Conservation (phyloP, 306 rosid species). For the Cajanus cajan region DNA sequence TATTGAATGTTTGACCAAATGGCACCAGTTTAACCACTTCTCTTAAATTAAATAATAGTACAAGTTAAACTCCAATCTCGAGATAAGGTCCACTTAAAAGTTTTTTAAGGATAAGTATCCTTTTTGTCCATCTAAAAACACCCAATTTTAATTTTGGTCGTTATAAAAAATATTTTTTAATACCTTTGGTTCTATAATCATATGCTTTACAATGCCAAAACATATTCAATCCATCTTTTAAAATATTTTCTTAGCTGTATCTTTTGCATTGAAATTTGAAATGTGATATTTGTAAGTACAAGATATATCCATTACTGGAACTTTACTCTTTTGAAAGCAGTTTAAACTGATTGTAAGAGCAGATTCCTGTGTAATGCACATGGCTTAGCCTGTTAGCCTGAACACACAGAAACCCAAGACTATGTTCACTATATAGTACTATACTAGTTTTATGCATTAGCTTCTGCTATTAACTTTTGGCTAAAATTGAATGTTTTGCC, state of each 20-base stretch:
- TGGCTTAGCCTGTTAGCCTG: conserved; percentile 10
- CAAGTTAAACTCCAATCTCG: not conserved
- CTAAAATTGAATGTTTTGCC: conserved; percentile 30
- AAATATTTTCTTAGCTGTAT: not conserved
- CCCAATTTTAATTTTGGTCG: too few relatives aligned
- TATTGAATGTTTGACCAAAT: not conserved
- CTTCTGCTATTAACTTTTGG: conserved; percentile 10
- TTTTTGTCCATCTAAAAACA: too few relatives aligned
- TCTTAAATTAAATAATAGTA: not conserved
- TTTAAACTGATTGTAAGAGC: conserved; percentile 5
- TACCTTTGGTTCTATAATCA: too few relatives aligned
- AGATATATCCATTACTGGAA: not conserved
- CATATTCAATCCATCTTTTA: not conserved
- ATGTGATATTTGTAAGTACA: not conserved
- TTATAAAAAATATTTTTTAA: too few relatives aligned
- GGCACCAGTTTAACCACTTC: not conserved
- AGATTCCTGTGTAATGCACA: conserved; percentile 9
- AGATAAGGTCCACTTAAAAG: not conserved
- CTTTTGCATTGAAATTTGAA: conserved; percentile 4
- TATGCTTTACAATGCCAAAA: not conserved
- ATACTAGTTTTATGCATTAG: not conserved
- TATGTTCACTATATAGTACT: not conserved
- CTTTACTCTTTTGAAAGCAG: conserved; percentile 4
- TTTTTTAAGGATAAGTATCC: not conserved
- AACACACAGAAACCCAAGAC: not conserved